phyloP scores from a whole-genome alignment of 208 protist genomes.

The Plasmodiophora brassicae region DNA sequence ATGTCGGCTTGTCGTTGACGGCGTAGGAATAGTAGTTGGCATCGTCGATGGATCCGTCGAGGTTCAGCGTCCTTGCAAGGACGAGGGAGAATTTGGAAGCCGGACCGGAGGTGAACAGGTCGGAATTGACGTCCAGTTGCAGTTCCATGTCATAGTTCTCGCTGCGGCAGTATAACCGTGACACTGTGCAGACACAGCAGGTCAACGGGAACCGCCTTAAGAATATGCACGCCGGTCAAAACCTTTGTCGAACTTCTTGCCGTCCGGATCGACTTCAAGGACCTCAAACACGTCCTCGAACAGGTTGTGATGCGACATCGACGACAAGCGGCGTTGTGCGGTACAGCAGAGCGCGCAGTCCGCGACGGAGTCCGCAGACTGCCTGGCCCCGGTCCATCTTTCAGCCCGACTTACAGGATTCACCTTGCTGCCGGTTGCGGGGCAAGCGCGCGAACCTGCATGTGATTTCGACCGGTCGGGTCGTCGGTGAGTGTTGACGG shows the following conservation, averaged over 20 bases:
- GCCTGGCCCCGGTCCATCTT: no score
- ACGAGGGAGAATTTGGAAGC: slow-evolving; percentile 14
- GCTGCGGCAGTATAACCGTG: background rate
- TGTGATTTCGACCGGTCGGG: no score
- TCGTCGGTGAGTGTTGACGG: no score
- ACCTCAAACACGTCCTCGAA: slow-evolving; percentile 30
- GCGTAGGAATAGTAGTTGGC: slow-evolving; percentile 4
- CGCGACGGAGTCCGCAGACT: no score
- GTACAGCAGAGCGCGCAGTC: no score
- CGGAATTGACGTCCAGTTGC: background rate
- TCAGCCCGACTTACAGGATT: no score
- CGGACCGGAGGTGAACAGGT: background rate
- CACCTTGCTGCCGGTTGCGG: no score
- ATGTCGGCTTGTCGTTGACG: background rate
- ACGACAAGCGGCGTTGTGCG: no score
- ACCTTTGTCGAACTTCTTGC: slow-evolving; percentile 29
- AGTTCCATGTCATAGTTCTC: slow-evolving; percentile 31
- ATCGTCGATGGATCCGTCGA: slow-evolving; percentile 13
- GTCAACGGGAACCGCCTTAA: background rate
- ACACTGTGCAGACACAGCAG: background rate
- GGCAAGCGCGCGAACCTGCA: no score
- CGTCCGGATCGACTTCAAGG: background rate
- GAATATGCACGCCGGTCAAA: no score
- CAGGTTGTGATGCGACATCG: slow-evolving; percentile 20
- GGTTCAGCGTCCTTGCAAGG: background rate